Percentiles rank a stretch among this genome's conserved stretches.
Evolutionary conservation across 257 asterid genomes (phyloP).

Genomic region (Paraleonurus japonicus): DNA sequence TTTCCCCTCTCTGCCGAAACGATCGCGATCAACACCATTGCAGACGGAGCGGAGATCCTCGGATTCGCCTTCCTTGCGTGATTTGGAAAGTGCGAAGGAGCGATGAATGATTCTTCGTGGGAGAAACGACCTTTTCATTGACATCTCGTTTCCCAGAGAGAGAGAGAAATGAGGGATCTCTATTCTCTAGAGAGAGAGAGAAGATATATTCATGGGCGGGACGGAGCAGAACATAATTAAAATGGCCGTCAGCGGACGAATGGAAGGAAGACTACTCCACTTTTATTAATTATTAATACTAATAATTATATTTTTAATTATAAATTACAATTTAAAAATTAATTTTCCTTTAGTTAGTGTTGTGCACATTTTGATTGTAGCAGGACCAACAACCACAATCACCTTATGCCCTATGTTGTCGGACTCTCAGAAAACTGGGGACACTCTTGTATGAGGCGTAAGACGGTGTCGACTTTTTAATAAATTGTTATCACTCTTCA

Average conservation of each 20-base stretch:
- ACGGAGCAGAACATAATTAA: not conserved
- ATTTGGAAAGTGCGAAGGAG: slow-evolving; percentile 49
- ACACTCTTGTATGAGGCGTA: no score
- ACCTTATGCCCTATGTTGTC: no score
- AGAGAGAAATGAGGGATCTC: slow-evolving; percentile 8
- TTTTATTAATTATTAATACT: no score
- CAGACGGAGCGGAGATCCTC: slow-evolving; percentile 24
- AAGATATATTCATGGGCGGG: not conserved
- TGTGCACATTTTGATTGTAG: no score
- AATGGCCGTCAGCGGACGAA: not conserved
- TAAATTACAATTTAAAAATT: no score
- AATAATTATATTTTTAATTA: no score
- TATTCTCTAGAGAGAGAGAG: slow-evolving; percentile 1
- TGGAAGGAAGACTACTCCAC: not conserved
- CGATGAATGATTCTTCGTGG: slow-evolving; percentile 55
- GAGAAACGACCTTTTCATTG: slow-evolving; percentile 59
- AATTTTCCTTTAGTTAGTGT: no score
- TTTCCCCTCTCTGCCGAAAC: slow-evolving; percentile 24
- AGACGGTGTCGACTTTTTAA: no score
- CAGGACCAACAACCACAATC: no score
- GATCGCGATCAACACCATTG: not conserved
- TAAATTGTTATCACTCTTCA: no score
- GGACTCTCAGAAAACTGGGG: no score
- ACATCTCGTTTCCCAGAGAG: slow-evolving; percentile 40
- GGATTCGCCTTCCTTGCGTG: slow-evolving; percentile 35